Evolutionary conservation across 1,139 yeast genomes (phyloP).

Genomic region (Debaryomyces coudertii): DNA sequence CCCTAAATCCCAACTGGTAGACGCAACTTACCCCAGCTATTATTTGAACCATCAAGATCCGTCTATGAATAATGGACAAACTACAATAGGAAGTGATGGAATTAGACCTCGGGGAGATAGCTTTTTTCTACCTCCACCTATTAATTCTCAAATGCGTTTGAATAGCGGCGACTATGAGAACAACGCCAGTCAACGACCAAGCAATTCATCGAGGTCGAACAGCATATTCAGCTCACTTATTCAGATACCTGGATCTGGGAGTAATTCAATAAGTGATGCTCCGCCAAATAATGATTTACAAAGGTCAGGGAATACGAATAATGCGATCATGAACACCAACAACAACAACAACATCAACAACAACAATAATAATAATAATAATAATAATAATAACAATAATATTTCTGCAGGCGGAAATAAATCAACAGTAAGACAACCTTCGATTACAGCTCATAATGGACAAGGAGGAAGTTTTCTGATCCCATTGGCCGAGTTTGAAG

Average conservation of each 20-base stretch:
- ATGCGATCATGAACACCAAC: conserved; percentile 4
- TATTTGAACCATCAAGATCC: conserved; percentile 16
- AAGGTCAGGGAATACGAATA: background rate
- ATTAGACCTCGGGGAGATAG: conserved; percentile 34
- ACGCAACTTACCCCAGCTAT: conserved; percentile 17
- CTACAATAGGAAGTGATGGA: conserved; percentile 7
- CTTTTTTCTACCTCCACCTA: conserved; percentile 37
- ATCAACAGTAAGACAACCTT: conserved; percentile 20
- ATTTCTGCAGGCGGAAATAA: conserved; percentile 22
- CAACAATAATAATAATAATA: too few relatives aligned
- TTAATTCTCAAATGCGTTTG: conserved; percentile 20
- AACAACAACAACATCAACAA: conserved; percentile 8
- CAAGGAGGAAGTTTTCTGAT: conserved; percentile 6
- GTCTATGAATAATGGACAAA: conserved; percentile 5
- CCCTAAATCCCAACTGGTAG: conserved; percentile 15
- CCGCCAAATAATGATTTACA: conserved; percentile 15
- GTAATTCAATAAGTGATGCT: conserved; percentile 38
- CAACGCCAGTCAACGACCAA: background rate
- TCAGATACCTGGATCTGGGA: conserved; percentile 41
- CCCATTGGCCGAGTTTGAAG: conserved; percentile 27
- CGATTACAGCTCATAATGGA: conserved; percentile 6
- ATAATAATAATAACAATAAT: conserved; percentile 8
- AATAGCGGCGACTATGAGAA: conserved; percentile 11
- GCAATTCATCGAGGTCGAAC: conserved; percentile 32
- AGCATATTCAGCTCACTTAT: conserved; percentile 47